These are phyloP conservation scores for Massarina eburnea DNA, from an alignment of 2,329 filamentous ascomycete species.

Conservation along the genomic window DNA sequence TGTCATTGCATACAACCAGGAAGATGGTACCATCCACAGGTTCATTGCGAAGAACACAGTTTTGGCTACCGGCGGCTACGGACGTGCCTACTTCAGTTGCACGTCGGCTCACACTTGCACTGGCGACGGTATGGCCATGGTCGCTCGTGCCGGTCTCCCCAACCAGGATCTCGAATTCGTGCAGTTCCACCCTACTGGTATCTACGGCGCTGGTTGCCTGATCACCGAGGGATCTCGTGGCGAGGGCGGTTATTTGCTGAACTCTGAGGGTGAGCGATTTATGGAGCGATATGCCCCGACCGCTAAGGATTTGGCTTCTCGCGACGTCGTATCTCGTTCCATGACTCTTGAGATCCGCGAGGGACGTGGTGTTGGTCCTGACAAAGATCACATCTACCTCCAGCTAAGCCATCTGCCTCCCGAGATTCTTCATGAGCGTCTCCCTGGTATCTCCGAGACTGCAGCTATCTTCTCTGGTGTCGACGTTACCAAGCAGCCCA, in stretches of 20 bases:
- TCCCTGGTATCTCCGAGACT: conserved; percentile 98
- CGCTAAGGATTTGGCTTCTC: conserved; percentile 94
- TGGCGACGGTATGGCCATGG: conserved; percentile 99
- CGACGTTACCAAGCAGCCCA: conserved; percentile 95
- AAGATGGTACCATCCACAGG: conserved; percentile 95
- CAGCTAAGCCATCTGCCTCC: conserved; percentile 93
- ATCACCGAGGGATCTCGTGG: conserved; percentile 98
- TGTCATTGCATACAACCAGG: conserved; percentile 97
- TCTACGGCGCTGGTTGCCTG: conserved; percentile 93
- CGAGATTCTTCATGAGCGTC: conserved; percentile 90
- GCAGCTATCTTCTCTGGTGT: conserved; percentile 96
- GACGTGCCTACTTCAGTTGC: conserved; percentile 96
- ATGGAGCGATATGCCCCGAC: conserved; percentile 99
- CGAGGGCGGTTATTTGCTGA: conserved; percentile 96
- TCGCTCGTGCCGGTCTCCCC: conserved; percentile 92
- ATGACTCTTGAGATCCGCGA: conserved; percentile 99
- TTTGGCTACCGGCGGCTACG: conserved; percentile 94
- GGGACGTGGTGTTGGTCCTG: conserved; percentile 91
- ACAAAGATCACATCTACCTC: conserved; percentile 98
- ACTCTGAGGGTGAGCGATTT: conserved; percentile 97
- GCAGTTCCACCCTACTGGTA: conserved; percentile 98
- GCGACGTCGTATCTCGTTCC: conserved; percentile 93
- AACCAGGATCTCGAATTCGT: conserved; percentile 99
- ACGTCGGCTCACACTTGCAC: conserved; percentile 98
- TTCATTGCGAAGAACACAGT: conserved; percentile 98